phyloP scores from a whole-genome alignment of 2,329 filamentous ascomycete species.

The Juglanconis sp. region DNA sequence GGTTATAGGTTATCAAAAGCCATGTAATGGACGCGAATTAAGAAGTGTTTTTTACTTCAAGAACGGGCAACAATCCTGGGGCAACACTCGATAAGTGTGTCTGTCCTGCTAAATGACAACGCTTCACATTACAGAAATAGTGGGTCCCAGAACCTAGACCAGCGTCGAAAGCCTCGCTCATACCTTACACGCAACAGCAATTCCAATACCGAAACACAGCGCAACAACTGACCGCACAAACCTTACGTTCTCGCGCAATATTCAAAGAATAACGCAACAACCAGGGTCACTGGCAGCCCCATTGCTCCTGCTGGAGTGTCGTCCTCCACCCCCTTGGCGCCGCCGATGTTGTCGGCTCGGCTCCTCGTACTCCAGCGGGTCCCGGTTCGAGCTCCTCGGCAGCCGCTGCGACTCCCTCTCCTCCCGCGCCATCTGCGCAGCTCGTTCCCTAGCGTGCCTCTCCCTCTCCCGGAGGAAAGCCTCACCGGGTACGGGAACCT shows the following conservation, averaged over 20 bases:
- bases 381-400: not conserved
- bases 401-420: not conserved
- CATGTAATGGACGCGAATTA: not conserved
- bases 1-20: slow-evolving; percentile 12
- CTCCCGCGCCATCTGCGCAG: not conserved
- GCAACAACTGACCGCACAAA: not conserved
- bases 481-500: not conserved
- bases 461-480: not conserved
- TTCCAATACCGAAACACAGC: not conserved
- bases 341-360: not conserved
- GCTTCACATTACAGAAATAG: too few species aligned
- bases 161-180: not conserved
- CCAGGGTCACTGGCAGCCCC: not conserved
- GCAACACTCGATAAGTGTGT: not conserved
- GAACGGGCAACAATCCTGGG: too few species aligned
- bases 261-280: not conserved
- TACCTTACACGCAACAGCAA: not conserved
- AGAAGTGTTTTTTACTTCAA: not conserved
- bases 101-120: too few species aligned
- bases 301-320: not conserved
- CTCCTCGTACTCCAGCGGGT: not conserved
- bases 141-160: not conserved
- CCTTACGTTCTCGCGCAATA: not conserved
- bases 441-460: not conserved
- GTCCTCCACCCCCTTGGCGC: not conserved